phyloP scores from a whole-genome alignment of 176 grass and related monocot species.

The Zoysia japonica region DNA sequence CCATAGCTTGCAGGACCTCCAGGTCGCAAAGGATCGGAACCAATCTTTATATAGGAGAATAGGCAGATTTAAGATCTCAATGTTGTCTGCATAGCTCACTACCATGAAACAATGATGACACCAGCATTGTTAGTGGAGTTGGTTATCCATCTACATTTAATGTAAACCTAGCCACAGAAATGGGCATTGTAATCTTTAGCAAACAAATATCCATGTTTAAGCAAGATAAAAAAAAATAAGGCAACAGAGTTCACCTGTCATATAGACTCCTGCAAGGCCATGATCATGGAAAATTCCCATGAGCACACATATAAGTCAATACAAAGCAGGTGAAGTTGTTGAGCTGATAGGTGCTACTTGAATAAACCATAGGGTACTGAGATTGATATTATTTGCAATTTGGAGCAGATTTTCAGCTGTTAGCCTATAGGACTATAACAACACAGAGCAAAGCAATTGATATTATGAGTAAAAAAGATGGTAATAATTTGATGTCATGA shows the following conservation, averaged over 20 bases:
- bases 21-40: slow-evolving; percentile 8
- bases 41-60: slow-evolving; percentile 37
- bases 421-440: slow-evolving; percentile 12
- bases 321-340: slow-evolving; percentile 53
- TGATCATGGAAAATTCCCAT: slow-evolving; percentile 23
- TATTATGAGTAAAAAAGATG: slow-evolving; percentile 28
- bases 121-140: slow-evolving; percentile 40
- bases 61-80: slow-evolving; percentile 13
- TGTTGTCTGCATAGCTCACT: slow-evolving; percentile 13
- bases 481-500: slow-evolving; percentile 7
- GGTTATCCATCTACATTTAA: slow-evolving; percentile 32
- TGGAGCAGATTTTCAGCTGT: slow-evolving; percentile 12
- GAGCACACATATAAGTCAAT: slow-evolving; percentile 33
- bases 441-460: slow-evolving; percentile 16
- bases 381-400: slow-evolving; percentile 16
- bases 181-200: slow-evolving; percentile 20
- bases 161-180: slow-evolving; percentile 31
- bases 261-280: slow-evolving; percentile 17
- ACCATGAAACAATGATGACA: slow-evolving; percentile 30
- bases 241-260: slow-evolving; percentile 9
- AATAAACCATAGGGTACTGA: slow-evolving; percentile 39
- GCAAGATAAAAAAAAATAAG: slow-evolving; percentile 12
- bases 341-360: slow-evolving; percentile 30
- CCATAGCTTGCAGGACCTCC: slow-evolving; percentile 8
- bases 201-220: not conserved